Conservation (phyloP, 257 asterid genomes). For the Anisodus tanguticus region DNA sequence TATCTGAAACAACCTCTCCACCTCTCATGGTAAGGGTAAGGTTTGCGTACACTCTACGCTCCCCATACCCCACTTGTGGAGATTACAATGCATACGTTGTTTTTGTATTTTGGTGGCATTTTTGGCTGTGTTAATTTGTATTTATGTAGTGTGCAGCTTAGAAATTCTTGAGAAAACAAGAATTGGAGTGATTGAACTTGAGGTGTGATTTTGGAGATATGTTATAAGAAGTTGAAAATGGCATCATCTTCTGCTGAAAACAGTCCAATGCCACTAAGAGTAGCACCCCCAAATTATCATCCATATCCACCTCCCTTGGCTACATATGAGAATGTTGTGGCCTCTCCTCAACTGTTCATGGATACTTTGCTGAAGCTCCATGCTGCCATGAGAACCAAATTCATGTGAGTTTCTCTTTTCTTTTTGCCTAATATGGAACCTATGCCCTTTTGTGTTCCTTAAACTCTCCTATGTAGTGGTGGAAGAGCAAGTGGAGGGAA, state of each 20-base stretch:
- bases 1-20: too few species aligned
- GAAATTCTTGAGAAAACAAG: slow-evolving; percentile 30
- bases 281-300: slow-evolving; percentile 40
- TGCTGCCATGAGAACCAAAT: slow-evolving; percentile 74
- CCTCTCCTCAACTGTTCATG: slow-evolving; percentile 56
- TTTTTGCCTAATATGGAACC: neutral
- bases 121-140: neutral
- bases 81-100: too few species aligned
- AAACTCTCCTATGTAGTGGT: neutral
- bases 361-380: slow-evolving; percentile 76
- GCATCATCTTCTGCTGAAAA: slow-evolving; percentile 44
- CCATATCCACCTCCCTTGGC: slow-evolving; percentile 76
- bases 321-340: slow-evolving; percentile 59
- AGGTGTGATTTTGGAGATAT: slow-evolving; percentile 33
- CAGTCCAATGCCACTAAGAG: slow-evolving; percentile 40
- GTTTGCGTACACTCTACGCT: too few species aligned
- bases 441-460: neutral
- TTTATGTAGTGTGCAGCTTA: slow-evolving; percentile 25
- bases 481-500: too few species aligned
- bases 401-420: slow-evolving; percentile 61
- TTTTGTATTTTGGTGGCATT: neutral
- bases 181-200: slow-evolving; percentile 46
- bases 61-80: too few species aligned
- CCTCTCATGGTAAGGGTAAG: too few species aligned
- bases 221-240: slow-evolving; percentile 39